Conservation (phyloP, 495 filamentous ascomycete species). For the Lasiosphaeria ovina region DNA sequence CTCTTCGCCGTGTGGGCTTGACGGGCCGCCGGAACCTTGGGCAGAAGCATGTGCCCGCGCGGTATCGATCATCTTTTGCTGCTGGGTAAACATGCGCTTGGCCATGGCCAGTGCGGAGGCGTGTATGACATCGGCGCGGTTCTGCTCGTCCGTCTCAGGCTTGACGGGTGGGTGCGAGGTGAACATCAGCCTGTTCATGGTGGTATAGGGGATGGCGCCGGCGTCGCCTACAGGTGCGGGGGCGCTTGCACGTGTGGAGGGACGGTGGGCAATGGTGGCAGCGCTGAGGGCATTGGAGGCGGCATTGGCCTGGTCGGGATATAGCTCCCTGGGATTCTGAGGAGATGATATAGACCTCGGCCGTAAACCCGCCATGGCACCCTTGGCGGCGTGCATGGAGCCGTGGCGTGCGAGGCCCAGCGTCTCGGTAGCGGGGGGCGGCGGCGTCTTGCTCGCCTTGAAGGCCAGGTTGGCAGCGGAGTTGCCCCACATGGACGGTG, state of each 20-base stretch:
- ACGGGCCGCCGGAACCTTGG: conserved; percentile 17
- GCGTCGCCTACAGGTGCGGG: conserved; percentile 24
- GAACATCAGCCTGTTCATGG: conserved; percentile 63
- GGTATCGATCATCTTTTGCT: conserved; percentile 56
- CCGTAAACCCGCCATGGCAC: conserved; percentile 62
- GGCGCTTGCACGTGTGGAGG: conserved; percentile 31
- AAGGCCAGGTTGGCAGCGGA: conserved; percentile 61
- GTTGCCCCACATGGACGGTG: conserved; percentile 49
- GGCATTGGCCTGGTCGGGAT: conserved; percentile 59
- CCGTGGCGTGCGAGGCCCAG: conserved; percentile 40
- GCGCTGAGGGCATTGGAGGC: conserved; percentile 64
- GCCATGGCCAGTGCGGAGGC: conserved; percentile 87
- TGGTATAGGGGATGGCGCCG: conserved; percentile 47
- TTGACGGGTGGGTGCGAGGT: conserved; percentile 72
- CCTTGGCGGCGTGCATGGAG: conserved; percentile 70
- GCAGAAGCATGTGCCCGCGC: conserved; percentile 32
- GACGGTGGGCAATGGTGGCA: conserved; percentile 57
- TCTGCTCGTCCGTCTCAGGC: conserved; percentile 70
- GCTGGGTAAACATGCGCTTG: conserved; percentile 72
- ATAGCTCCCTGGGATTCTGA: conserved; percentile 38
- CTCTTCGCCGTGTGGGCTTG: conserved; percentile 21
- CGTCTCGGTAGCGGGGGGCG: conserved; percentile 10
- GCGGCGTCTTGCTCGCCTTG: conserved; percentile 25
- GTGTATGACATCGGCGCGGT: conserved; percentile 64
- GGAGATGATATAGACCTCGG: conserved; percentile 68